Base-by-base conservation (phyloP, 352 stramenopile species). In the Plasmopara muralis region DNA sequence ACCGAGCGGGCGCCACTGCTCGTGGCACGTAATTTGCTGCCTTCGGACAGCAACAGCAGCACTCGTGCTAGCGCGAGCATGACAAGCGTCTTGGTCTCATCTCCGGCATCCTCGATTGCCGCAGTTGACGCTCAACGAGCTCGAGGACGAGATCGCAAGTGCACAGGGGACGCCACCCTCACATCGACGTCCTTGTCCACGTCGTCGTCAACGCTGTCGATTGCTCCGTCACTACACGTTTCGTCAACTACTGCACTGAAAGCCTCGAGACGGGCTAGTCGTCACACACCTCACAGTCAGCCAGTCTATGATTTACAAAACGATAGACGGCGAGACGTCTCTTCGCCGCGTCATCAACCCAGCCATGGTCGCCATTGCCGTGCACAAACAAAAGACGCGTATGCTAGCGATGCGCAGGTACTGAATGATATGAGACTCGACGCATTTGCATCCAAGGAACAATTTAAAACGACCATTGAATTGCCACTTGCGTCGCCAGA, bases 381-480 rank as follows among this genome's bases (percentile, higher is more conserved):
- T 20, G 53, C 18, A 51, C 37, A 29, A 25, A 35, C 43, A 16
- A 40, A 48, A 49, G 49, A 59, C 37, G 28, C 43, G 12, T 7
- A n/a, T 14, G 8, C 38, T 37, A 35, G 6, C 37, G 29, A 55
- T 0, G 9, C 25, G 4, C 34, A 18, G n/a, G 30, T 62, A 10
- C 33, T 37, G 7, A 52, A 62, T 41, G 41, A 77, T 31, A 67
- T 75, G 43, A 67, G 70, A 2, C 67, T 68, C 0, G 67, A 77
- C 53, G 73, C 74, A 16, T 80, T 77, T 44, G 67, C 62, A 14
- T 56, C 62, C 30, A 79, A 79, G 29, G 61, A 77, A 9, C 48
- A 68, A 2, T 47, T 53, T 7, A 57, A 57, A n/a, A 45, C 56
- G 6, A 16, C 28, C 4, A 20, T 45, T 29, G 29, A 54, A n/a